Base-by-base conservation (phyloP, 768 basidiomycete species). In the Lentinus brumalis region DNA sequence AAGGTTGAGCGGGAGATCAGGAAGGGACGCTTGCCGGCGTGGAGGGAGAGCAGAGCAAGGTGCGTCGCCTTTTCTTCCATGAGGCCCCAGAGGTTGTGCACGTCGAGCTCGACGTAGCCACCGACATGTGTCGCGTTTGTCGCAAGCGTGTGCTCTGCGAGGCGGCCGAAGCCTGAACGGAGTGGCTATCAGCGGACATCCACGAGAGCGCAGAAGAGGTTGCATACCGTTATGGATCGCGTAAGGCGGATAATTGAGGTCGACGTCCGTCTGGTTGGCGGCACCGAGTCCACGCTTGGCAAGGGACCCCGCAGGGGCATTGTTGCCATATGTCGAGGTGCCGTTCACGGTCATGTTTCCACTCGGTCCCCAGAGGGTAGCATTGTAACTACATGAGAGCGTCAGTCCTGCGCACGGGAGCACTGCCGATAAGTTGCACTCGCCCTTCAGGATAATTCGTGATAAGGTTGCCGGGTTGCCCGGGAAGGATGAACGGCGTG, bases 1-100 rank as follows among this genome's bases (percentile, higher is more conserved):
- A 87, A 89, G 2, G 88, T 89, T 10, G 87, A 89, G 29, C 88
- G 86, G 0, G 88, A 89, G 66, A 89, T 89, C 66, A 89, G 78
- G 35, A 89, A 75, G 4, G 87, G 80, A 1, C 85, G 81, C 41
- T 78, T 72, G 0, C 83, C 84, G 10, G 88, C 87, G 18, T 86
- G 79, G 40, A 87, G 84, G 2, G 81, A 76, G 38, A 86, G 77
- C 81, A 89, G 80, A 9, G 87, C 88, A 31, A 83, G 70, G 31
- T 78, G 83, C 2, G 87, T 88, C 11, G 78, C 80, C 6, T 76
- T 75, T 8, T 85, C 86, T 88, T 89, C 89, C 86, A 88, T 86
- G 3, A 82, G 83, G 1, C 88, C 88, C 68, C 82, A 90, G 6
- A 90, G 70, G 57, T 88, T 89, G 74, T 88, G 86, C 0, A 79